These are phyloP conservation scores for Gomphus sp. DNA, from an alignment of 1,284 basidiomycete species.

Conservation along the genomic window DNA sequence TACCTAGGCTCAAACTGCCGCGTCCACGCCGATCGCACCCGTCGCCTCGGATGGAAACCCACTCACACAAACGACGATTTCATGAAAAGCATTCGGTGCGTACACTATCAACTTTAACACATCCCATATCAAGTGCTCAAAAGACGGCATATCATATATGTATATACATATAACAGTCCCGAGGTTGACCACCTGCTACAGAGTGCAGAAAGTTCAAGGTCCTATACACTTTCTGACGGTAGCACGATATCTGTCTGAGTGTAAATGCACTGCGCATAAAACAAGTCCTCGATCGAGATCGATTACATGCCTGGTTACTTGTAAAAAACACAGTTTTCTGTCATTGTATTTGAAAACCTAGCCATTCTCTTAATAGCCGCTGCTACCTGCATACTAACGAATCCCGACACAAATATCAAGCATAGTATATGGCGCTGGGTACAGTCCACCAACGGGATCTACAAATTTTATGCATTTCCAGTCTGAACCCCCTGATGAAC, in stretches of 20 bases:
- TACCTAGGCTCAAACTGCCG: slow-evolving; percentile 48
- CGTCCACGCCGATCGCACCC: slow-evolving; percentile 36
- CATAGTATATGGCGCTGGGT: not conserved
- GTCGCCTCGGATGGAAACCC: slow-evolving; percentile 49
- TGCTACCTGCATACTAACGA: no score
- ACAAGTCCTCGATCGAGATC: no score
- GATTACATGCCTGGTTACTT: no score
- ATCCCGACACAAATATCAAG: no score
- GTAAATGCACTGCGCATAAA: not conserved
- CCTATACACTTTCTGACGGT: no score
- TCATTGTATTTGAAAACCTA: no score
- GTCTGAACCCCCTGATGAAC: not conserved
- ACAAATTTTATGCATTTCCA: not conserved
- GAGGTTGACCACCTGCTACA: not conserved
- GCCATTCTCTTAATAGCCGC: no score
- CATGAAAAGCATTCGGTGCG: slow-evolving; percentile 29
- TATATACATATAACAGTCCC: not conserved
- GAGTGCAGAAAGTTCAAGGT: not conserved
- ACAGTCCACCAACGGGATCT: not conserved
- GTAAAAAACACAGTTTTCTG: no score
- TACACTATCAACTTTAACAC: not conserved
- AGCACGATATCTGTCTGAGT: no score
- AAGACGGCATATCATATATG: no score
- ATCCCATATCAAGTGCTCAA: no score
- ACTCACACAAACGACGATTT: slow-evolving; percentile 36